phyloP scores from a whole-genome alignment of 1,284 basidiomycete genomes.

The Rhodotorula sp. region DNA sequence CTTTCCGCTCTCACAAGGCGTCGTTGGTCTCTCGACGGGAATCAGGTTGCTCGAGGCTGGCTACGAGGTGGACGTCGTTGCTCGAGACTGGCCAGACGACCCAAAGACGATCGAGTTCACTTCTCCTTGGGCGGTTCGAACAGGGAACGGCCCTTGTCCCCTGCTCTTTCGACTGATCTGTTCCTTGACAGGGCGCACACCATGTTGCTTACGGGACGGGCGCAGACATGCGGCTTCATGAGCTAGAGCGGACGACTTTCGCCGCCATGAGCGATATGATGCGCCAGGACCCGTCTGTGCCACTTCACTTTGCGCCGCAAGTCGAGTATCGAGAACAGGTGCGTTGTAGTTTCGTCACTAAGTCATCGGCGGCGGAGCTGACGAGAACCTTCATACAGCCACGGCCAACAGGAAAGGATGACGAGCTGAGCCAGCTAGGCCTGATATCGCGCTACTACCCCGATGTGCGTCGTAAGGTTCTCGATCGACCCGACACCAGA shows the following conservation, averaged over 20 bases:
- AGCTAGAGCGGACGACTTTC: conserved; percentile 70
- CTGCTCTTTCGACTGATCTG: no score
- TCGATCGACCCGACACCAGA: not conserved
- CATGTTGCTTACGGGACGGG: conserved; percentile 36
- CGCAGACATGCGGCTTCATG: conserved; percentile 45
- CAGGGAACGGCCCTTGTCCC: not conserved
- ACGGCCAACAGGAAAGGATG: conserved; percentile 3
- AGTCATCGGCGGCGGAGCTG: no score
- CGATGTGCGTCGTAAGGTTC: conserved; percentile 19
- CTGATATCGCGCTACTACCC: conserved; percentile 27
- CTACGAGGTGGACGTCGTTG: conserved; percentile 65
- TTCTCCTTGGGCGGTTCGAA: conserved; percentile 71
- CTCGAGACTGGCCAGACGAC: conserved; percentile 66
- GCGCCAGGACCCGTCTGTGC: conserved; percentile 57
- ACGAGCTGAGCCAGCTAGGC: conserved; percentile 15
- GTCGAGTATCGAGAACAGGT: conserved; percentile 60
- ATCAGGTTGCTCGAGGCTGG: conserved; percentile 62
- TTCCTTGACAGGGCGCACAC: conserved; percentile 31
- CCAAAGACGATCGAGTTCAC: conserved; percentile 66
- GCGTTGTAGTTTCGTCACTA: not conserved
- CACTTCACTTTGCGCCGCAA: conserved; percentile 63
- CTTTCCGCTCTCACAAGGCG: conserved; percentile 55
- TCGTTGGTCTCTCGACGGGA: conserved; percentile 69
- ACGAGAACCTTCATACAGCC: not conserved
- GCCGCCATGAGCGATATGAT: conserved; percentile 68